A percentile compares a stretch with the other conserved stretches of the same genome.
Conservation (phyloP, 345 rosid species). For the Rhodamnia rubescens region DNA sequence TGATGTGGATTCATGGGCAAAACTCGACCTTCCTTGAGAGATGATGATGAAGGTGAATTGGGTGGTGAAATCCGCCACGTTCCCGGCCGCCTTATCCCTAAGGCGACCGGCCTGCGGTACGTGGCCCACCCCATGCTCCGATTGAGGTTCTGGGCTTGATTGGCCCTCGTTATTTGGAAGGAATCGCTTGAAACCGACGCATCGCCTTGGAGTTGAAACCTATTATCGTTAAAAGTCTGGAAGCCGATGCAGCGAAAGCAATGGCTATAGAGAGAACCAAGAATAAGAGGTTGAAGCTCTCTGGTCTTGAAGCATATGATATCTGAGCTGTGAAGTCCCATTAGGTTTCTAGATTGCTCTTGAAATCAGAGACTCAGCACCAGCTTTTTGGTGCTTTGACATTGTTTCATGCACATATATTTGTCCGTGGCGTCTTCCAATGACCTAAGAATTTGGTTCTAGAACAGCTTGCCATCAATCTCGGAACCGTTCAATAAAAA, state of each 20-base stretch:
- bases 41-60: conserved; percentile 5
- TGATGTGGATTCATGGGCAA: neutral
- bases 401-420: too few species aligned
- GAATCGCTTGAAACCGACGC: neutral
- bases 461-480: too few species aligned
- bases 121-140: neutral
- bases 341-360: neutral
- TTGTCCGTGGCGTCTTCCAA: too few species aligned
- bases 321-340: neutral
- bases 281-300: rapidly evolving
- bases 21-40: rapidly evolving
- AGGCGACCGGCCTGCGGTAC: neutral
- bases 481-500: too few species aligned
- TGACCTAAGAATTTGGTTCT: too few species aligned
- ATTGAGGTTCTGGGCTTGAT: too few species aligned
- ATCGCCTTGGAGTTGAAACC: rapidly evolving
- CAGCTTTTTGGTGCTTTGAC: neutral
- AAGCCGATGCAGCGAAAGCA: rapidly evolving
- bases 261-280: neutral
- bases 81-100: neutral
- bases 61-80: neutral
- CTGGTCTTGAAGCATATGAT: neutral
- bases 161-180: neutral
- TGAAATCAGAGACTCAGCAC: neutral
- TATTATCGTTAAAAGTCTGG: rapidly evolving